Conservation (phyloP, 495 filamentous ascomycete species). For the Thermothielavioides terrestris region DNA sequence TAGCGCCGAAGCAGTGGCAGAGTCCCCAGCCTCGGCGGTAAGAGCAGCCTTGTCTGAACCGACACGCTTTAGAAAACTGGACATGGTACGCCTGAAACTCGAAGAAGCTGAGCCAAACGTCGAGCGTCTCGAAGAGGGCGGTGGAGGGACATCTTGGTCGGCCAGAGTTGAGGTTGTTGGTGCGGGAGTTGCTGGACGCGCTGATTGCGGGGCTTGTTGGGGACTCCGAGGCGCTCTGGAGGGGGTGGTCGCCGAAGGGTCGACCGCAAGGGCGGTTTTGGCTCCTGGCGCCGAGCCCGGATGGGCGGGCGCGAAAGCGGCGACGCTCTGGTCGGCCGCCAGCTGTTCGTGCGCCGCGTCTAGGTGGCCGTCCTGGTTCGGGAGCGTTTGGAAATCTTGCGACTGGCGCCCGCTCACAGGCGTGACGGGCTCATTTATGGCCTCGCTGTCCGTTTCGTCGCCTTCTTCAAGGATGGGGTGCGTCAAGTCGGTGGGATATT, state of each 20-base stretch:
- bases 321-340: constrained; percentile 19
- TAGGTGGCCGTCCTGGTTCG: constrained; percentile 32
- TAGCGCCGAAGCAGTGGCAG: constrained; percentile 7
- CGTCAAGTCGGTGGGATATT: constrained; percentile 35
- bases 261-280: constrained; percentile 22
- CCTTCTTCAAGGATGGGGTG: constrained; percentile 40
- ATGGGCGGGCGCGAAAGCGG: constrained; percentile 16
- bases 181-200: constrained; percentile 12
- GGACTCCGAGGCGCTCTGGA: constrained; percentile 5
- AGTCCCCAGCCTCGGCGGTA: constrained; percentile 12
- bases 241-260: constrained; percentile 21
- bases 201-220: constrained; percentile 6
- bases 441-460: constrained; percentile 42
- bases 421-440: constrained; percentile 39
- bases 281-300: constrained; percentile 14
- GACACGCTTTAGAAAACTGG: constrained; percentile 25
- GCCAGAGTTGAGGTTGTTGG: constrained; percentile 7
- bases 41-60: constrained; percentile 19
- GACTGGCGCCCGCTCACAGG: constrained; percentile 43
- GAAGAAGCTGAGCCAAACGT: constrained; percentile 30
- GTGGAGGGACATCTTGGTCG: constrained; percentile 21
- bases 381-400: constrained; percentile 39
- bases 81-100: constrained; percentile 32
- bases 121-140: constrained; percentile 26
- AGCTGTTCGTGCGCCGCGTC: constrained; percentile 24